phyloP scores from a whole-genome alignment of 164 flowering plant species.

The Aristolochia fimbriata region DNA sequence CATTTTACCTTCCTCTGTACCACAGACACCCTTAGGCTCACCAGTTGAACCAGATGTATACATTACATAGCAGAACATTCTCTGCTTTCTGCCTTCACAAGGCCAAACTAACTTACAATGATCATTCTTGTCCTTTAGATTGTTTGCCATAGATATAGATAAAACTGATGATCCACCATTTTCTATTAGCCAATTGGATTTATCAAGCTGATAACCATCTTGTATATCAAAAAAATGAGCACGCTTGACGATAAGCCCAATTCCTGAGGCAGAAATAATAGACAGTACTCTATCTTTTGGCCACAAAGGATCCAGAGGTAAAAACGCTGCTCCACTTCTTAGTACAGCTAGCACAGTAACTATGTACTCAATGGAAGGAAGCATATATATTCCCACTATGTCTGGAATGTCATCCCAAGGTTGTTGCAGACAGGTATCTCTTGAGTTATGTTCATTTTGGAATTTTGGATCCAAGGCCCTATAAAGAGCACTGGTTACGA shows the following conservation, averaged over 20 bases:
- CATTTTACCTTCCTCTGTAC: constrained; percentile 68
- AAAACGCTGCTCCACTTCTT: constrained; percentile 77
- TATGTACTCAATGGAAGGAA: constrained; percentile 73
- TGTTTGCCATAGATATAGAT: constrained; percentile 31
- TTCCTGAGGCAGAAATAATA: constrained; percentile 39
- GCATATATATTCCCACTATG: constrained; percentile 59
- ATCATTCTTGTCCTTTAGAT: constrained; percentile 6
- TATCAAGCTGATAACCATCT: constrained; percentile 14
- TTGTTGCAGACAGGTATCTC: background rate
- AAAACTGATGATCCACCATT: constrained; percentile 29
- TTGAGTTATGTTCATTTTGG: background rate
- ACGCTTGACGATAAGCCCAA: constrained; percentile 37
- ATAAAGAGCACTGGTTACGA: background rate
- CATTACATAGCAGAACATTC: constrained; percentile 70
- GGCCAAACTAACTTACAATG: constrained; percentile 31
- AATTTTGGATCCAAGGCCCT: background rate
- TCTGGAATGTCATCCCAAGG: constrained; percentile 16
- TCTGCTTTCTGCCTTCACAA: constrained; percentile 36
- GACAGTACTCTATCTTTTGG: constrained; percentile 61
- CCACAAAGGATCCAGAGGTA: constrained; percentile 86
- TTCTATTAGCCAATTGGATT: constrained; percentile 36
- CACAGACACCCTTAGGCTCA: constrained; percentile 87
- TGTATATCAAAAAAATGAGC: constrained; percentile 18
- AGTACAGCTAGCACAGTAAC: constrained; percentile 65
- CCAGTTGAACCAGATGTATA: constrained; percentile 96